Percentiles rank a stretch among this genome's conserved stretches.
Evolutionary conservation across 257 asterid genomes (phyloP).

Genomic region (Echites panduratus): DNA sequence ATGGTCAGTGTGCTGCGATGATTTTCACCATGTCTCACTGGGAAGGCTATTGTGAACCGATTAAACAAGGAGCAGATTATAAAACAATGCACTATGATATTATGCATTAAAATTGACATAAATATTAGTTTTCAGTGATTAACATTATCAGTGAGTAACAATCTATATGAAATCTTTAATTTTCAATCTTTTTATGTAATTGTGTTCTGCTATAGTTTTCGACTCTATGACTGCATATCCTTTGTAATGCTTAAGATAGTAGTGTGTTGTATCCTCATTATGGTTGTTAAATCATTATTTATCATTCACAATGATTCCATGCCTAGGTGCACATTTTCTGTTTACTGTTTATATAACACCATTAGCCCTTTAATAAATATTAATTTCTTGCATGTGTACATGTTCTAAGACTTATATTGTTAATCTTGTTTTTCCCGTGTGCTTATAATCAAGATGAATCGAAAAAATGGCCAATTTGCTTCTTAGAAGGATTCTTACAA

Average conservation of each 20-base stretch:
- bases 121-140: too few species aligned
- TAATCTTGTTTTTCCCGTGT: neutral
- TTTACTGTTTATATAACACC: neutral
- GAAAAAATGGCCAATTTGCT: conserved; percentile 38
- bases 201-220: neutral
- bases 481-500: conserved; percentile 20
- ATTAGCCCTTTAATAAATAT: neutral
- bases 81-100: too few species aligned
- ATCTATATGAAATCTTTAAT: neutral
- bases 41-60: too few species aligned
- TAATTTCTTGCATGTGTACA: neutral
- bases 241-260: neutral
- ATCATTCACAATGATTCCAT: neutral
- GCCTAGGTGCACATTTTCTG: neutral
- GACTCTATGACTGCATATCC: neutral
- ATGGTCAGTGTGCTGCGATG: too few species aligned
- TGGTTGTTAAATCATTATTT: neutral
- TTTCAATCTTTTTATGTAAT: neutral
- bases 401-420: neutral
- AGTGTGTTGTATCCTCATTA: neutral
- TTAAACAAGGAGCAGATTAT: too few species aligned
- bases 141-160: neutral
- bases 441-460: conserved; percentile 24
- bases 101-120: too few species aligned
- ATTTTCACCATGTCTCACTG: too few species aligned